Conservation (phyloP, 441 rosid genomes). For the Capsella rubella region DNA sequence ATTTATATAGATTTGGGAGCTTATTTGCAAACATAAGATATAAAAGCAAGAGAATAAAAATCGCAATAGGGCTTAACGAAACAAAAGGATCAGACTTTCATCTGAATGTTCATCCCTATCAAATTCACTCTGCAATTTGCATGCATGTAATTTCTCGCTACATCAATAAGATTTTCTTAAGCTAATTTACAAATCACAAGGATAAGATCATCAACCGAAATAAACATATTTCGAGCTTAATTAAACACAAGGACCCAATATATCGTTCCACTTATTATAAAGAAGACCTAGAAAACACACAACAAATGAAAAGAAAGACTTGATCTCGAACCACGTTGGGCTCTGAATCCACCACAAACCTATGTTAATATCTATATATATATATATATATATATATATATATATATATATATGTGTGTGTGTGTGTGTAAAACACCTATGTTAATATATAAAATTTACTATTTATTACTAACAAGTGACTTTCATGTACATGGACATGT, state of each 20-base stretch:
- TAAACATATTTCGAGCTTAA: not conserved
- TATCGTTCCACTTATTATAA: not conserved
- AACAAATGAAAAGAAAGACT: not conserved
- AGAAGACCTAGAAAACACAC: not conserved
- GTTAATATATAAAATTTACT: not conserved
- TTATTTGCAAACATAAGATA: too few species aligned
- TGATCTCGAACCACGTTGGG: not conserved
- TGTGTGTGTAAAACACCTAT: not conserved
- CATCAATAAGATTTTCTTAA: not conserved
- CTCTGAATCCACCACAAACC: not conserved
- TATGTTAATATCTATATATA: not conserved
- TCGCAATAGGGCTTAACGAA: not conserved
- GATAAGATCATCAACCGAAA: not conserved
- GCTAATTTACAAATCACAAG: not conserved
- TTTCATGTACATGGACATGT: not conserved
- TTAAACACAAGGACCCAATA: not conserved
- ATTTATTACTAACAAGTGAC: not conserved
- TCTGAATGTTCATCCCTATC: not conserved
- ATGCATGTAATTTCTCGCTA: not conserved
- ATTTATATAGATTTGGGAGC: too few species aligned
- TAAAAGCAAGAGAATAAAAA: not conserved
- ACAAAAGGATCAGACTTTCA: not conserved
- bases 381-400: too few species aligned
- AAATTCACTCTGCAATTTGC: not conserved
- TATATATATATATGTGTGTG: too few species aligned